Evolutionary conservation across 805 yeast species (phyloP).

Genomic region (Wickerhamiella kurtzmanii): DNA sequence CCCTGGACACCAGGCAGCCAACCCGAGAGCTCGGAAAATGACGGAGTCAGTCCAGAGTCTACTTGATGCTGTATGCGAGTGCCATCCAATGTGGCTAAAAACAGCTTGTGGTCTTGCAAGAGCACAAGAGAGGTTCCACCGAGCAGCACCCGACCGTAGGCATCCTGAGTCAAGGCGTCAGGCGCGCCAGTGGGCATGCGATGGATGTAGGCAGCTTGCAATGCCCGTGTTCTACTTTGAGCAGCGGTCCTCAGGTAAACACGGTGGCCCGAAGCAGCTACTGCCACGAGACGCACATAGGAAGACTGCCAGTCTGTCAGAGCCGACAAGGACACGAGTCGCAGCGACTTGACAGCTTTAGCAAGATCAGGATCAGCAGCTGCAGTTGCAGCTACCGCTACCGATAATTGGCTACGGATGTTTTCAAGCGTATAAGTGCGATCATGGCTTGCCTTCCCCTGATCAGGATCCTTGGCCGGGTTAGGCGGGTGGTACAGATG

Average conservation of each 20-base stretch:
- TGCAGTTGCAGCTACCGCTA: slow-evolving; percentile 15
- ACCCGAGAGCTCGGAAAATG: slow-evolving; percentile 26
- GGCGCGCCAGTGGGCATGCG: slow-evolving; percentile 3
- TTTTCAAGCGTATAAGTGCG: slow-evolving; percentile 3
- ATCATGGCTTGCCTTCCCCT: slow-evolving; percentile 18
- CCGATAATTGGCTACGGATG: slow-evolving; percentile 23
- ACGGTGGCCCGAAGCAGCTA: slow-evolving; percentile 15
- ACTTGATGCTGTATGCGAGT: slow-evolving; percentile 62
- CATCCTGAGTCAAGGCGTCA: background rate
- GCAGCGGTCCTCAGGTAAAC: slow-evolving; percentile 12
- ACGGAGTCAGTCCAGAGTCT: slow-evolving; percentile 29
- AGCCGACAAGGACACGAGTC: slow-evolving; percentile 14
- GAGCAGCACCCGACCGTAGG: background rate
- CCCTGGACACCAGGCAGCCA: slow-evolving; percentile 40
- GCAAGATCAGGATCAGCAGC: slow-evolving; percentile 1
- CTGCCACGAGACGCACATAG: slow-evolving; percentile 14
- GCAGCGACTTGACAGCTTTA: background rate
- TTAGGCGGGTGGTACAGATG: background rate
- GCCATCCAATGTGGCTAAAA: slow-evolving; percentile 58
- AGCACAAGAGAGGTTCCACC: slow-evolving; percentile 1
- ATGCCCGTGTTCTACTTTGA: background rate
- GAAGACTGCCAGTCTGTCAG: slow-evolving; percentile 4
- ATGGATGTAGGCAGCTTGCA: slow-evolving; percentile 8
- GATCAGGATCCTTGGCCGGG: background rate
- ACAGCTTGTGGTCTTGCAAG: background rate